A percentile compares a stretch with the other conserved stretches of the same genome.
Evolutionary conservation across 1,284 basidiomycete species (phyloP).

Genomic region (Boletus calvinii): DNA sequence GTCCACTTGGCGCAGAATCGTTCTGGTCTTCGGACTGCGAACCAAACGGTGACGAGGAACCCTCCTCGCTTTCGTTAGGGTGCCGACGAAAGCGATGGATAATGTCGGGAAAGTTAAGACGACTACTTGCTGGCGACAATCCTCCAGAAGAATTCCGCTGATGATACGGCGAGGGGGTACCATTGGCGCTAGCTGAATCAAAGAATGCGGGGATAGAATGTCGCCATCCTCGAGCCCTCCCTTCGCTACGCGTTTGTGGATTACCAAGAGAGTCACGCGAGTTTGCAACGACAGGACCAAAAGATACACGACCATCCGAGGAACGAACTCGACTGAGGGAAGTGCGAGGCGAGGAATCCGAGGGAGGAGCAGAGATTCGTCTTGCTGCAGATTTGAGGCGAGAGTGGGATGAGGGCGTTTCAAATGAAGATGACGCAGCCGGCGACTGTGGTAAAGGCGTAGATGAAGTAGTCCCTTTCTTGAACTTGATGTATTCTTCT

Average conservation of each 20-base stretch:
- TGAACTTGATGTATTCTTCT: slow-evolving; percentile 53
- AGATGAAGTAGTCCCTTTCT: slow-evolving; percentile 49
- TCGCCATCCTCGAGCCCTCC: slow-evolving; percentile 39
- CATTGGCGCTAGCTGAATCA: slow-evolving; percentile 35
- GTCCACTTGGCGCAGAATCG: slow-evolving; percentile 30
- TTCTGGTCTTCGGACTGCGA: slow-evolving; percentile 49
- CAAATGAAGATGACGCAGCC: slow-evolving; percentile 32
- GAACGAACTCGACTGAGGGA: slow-evolving; percentile 42
- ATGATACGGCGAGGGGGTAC: slow-evolving; percentile 37
- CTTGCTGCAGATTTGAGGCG: slow-evolving; percentile 14
- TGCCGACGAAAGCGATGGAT: slow-evolving; percentile 39
- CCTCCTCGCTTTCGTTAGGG: slow-evolving; percentile 45
- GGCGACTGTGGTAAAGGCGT: slow-evolving; percentile 33
- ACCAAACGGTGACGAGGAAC: slow-evolving; percentile 43
- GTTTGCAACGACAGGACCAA: slow-evolving; percentile 44
- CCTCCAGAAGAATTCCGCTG: slow-evolving; percentile 29
- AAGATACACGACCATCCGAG: slow-evolving; percentile 49
- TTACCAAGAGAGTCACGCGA: slow-evolving; percentile 43
- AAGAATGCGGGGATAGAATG: slow-evolving; percentile 30
- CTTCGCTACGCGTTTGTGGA: slow-evolving; percentile 47
- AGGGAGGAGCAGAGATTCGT: slow-evolving; percentile 30
- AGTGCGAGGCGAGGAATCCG: slow-evolving; percentile 41
- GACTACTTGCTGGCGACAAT: slow-evolving; percentile 45
- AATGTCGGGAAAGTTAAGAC: slow-evolving; percentile 40
- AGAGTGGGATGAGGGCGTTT: slow-evolving; percentile 35